These are phyloP conservation scores for Phytopythium litorale DNA, from an alignment of 352 stramenopile genomes.

Conservation along the genomic window DNA sequence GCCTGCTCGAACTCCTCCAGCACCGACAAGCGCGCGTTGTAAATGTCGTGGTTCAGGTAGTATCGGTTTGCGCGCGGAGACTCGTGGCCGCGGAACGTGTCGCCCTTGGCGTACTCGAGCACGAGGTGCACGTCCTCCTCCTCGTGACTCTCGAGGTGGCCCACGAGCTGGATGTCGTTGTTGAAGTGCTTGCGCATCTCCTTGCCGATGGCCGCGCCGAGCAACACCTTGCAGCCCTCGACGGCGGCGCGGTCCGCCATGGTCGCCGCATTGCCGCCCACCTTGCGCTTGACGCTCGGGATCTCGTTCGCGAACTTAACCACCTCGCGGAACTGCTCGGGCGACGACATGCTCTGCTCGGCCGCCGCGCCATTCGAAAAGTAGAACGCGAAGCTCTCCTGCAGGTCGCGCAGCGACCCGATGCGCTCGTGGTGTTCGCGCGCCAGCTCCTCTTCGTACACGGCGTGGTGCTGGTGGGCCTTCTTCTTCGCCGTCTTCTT, in stretches of 20 bases:
- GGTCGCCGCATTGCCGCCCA: slow-evolving; percentile 75
- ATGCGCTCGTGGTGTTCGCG: slow-evolving; percentile 75
- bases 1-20: slow-evolving; percentile 71
- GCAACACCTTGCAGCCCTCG: slow-evolving; percentile 64
- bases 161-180: slow-evolving; percentile 59
- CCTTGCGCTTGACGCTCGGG: slow-evolving; percentile 50
- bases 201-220: slow-evolving; percentile 73
- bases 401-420: slow-evolving; percentile 45
- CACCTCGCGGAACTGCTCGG: slow-evolving; percentile 69
- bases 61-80: slow-evolving; percentile 79
- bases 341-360: slow-evolving; percentile 80
- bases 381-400: slow-evolving; percentile 84
- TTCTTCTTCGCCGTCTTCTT: slow-evolving; percentile 10
- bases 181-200: slow-evolving; percentile 72
- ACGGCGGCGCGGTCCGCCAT: slow-evolving; percentile 72
- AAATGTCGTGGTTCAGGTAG: slow-evolving; percentile 85
- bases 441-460: slow-evolving; percentile 18
- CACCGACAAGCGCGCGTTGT: slow-evolving; percentile 77
- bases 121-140: slow-evolving; percentile 80
- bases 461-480: slow-evolving; percentile 5
- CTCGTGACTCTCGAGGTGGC: slow-evolving; percentile 47
- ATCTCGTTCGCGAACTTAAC: slow-evolving; percentile 64
- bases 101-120: slow-evolving; percentile 69
- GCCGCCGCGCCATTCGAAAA: slow-evolving; percentile 74
- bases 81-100: slow-evolving; percentile 51